Conservation (phyloP, 1,139 yeast genomes). For the Suhomyces taliae region DNA sequence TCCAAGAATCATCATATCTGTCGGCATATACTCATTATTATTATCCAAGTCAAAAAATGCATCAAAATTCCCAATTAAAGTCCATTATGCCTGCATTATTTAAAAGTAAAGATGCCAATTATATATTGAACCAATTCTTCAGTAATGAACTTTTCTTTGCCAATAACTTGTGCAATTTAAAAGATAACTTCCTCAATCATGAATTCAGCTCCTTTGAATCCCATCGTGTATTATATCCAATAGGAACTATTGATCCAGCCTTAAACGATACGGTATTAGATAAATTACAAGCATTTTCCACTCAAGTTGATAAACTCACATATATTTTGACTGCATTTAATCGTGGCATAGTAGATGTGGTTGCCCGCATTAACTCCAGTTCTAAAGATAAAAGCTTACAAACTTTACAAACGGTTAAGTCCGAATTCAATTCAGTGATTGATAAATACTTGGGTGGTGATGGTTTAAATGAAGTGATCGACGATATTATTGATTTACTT, state of each 20-base stretch:
- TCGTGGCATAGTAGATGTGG: conserved; percentile 7
- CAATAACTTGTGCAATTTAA: conserved; percentile 14
- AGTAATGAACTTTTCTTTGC: conserved; percentile 19
- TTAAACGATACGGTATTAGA: conserved; percentile 3
- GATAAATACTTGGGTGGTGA: conserved; percentile 15
- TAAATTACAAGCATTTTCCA: conserved; percentile 5
- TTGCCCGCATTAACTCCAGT: conserved; percentile 1
- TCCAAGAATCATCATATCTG: not conserved
- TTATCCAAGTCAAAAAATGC: not conserved
- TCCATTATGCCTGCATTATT: conserved; percentile 15
- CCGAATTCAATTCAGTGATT: conserved; percentile 9
- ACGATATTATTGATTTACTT: conserved; percentile 17
- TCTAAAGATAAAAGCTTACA: conserved; percentile 7
- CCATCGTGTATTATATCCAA: conserved; percentile 8
- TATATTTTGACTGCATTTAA: conserved; percentile 13
- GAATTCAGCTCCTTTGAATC: conserved; percentile 11
- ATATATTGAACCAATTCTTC: conserved; percentile 13
- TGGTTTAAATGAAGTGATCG: conserved; percentile 14
- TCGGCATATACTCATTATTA: conserved; percentile 1
- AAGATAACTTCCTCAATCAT: conserved; percentile 15
- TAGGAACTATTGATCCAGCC: conserved; percentile 7
- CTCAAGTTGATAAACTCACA: conserved; percentile 8
- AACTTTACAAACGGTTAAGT: conserved; percentile 11
- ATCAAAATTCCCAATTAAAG: conserved; percentile 3
- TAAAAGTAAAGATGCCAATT: conserved; percentile 10